Base-by-base conservation (phyloP, 768 basidiomycete species). In the Pisolithus marmoratus region DNA sequence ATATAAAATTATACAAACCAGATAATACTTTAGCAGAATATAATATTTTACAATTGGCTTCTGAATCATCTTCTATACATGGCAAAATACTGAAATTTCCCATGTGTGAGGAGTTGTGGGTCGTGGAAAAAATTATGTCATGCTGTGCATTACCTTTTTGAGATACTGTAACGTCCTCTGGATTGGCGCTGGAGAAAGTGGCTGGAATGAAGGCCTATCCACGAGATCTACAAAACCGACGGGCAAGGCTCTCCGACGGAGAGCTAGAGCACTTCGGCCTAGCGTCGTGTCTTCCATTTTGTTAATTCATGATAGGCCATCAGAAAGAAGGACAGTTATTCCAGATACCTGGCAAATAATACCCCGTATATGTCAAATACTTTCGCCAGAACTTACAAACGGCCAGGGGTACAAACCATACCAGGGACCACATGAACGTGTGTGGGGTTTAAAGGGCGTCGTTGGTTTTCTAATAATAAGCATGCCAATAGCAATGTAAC, bases 251-350 rank as follows among this genome's bases (percentile, higher is more conserved):
- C 11, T 80, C 76, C 58, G 62, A 71, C 52, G 89, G 89, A 83
- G 49, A 31, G 72, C 60, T n/a, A n/a, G 9, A 29, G 29, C 8
- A 29, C 29, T 4, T 9, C 8, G 7, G 26, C 29, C 29, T 29
- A n/a, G 20, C 19, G 42, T 46, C n/a, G 22, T 8, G 15, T 41
- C 31, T 52, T 26, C 42, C 19, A 19, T 42, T 36, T n/a, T 24
- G 15, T n/a, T 42, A 17, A 42, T 42, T 40, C 8, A 38, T 14
- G 20, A 11, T 4, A 17, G 72, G 68, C 6, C 90, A 3, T 89
- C 88, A 0, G 82, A 85, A 62, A 0, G 94, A 96, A 67, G 74
- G 84, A 61, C 89, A 93, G 56, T 94, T 97, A 34, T 93, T 96
- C 59, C 69, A 73, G 19, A 84, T 23, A 22, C 17, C 38, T 7